Evolutionary conservation across 2,329 filamentous ascomycete species (phyloP).

Genomic region (Ophiocordyceps unilateralis): DNA sequence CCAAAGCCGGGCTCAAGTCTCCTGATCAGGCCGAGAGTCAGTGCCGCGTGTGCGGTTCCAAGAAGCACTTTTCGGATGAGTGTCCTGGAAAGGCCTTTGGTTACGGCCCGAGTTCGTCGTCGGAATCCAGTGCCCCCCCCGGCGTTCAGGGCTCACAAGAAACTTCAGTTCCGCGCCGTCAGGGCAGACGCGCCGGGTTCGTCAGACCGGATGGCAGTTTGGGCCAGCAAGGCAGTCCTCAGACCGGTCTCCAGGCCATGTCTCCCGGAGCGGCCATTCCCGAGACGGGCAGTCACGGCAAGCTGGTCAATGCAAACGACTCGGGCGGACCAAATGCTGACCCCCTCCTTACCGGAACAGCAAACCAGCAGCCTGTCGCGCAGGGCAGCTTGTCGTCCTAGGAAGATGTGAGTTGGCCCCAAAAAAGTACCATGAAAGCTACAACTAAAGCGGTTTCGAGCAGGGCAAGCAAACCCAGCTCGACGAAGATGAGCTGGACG

Average conservation of each 20-base stretch:
- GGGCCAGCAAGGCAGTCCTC: neutral
- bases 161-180: neutral
- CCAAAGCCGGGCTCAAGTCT: neutral
- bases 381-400: conserved; percentile 4
- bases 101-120: neutral
- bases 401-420: conserved; percentile 7
- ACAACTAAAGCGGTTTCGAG: neutral
- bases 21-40: neutral
- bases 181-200: neutral
- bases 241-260: too few relatives aligned
- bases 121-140: neutral
- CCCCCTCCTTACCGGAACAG: too few relatives aligned
- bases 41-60: neutral
- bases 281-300: neutral
- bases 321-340: neutral
- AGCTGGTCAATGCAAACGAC: neutral
- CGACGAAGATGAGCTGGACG: neutral
- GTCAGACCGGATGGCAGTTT: neutral
- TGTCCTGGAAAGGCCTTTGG: neutral
- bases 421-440: neutral
- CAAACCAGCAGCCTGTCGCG: neutral
- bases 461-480: neutral
- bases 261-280: too few relatives aligned
- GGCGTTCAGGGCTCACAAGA: neutral
- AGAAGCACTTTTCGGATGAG: neutral